Conservation (phyloP, 495 filamentous ascomycete genomes). For the Platismatia glauca region DNA sequence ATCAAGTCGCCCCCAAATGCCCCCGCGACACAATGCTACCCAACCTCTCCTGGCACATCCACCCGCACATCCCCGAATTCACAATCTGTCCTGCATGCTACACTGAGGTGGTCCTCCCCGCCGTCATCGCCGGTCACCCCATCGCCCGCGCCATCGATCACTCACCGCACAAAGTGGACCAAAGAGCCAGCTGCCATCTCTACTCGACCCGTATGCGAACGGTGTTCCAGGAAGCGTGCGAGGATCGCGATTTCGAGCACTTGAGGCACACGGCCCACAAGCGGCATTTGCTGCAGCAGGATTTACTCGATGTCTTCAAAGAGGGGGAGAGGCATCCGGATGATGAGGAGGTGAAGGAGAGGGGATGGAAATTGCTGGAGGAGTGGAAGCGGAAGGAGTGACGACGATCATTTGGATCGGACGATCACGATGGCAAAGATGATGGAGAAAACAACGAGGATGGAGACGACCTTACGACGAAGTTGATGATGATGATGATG, state of each 20-base stretch:
- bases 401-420: not conserved
- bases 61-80: constrained; percentile 52
- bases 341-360: constrained; percentile 38
- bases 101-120: constrained; percentile 57
- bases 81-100: constrained; percentile 68
- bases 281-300: constrained; percentile 38
- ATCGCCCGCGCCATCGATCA: constrained; percentile 45
- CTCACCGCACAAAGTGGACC: constrained; percentile 29
- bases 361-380: constrained; percentile 39
- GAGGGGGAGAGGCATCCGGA: constrained; percentile 34
- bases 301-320: constrained; percentile 38
- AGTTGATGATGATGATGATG: not conserved
- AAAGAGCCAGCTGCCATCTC: constrained; percentile 53
- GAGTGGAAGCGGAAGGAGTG: constrained; percentile 51
- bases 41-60: constrained; percentile 50
- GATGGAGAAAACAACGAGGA: not conserved
- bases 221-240: constrained; percentile 51
- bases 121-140: constrained; percentile 39
- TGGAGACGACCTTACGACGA: not conserved
- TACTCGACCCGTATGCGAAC: constrained; percentile 67
- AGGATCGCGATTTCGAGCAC: constrained; percentile 46
- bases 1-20: constrained; percentile 48
- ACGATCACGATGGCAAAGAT: not conserved
- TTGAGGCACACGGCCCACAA: constrained; percentile 34
- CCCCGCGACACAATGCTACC: constrained; percentile 40